Conservation (phyloP, 139 green algal species). For the Chlorella sp. region DNA sequence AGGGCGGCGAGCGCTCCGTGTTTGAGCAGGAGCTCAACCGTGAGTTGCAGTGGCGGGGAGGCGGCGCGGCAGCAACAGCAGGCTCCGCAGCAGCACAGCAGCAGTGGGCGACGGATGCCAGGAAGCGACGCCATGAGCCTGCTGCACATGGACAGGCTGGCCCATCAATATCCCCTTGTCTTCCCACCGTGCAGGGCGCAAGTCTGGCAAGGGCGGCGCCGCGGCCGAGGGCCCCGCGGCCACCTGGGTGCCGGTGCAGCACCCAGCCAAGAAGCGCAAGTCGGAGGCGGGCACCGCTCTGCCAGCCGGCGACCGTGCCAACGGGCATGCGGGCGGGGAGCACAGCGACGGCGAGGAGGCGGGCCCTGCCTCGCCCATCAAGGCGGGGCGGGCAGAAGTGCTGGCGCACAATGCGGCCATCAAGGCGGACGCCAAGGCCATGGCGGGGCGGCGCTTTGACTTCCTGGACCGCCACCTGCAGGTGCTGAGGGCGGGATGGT, state of each 20-base stretch:
- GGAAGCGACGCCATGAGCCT: not conserved
- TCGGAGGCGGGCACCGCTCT: not conserved
- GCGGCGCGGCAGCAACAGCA: not conserved
- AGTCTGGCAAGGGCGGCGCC: not conserved
- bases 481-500: slow-evolving; percentile 17
- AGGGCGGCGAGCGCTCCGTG: slow-evolving; percentile 60
- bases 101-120: not conserved
- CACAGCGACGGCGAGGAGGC: not conserved
- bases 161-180: too few relatives aligned
- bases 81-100: not conserved
- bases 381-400: not conserved
- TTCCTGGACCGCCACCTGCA: slow-evolving; percentile 62
- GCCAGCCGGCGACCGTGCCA: not conserved
- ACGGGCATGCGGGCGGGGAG: not conserved
- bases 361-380: not conserved
- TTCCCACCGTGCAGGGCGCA: not conserved
- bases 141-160: too few relatives aligned
- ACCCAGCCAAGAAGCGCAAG: slow-evolving; percentile 18
- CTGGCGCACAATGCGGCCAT: slow-evolving; percentile 33
- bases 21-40: slow-evolving; percentile 52
- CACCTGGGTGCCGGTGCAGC: slow-evolving; percentile 23
- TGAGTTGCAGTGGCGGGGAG: not conserved
- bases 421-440: slow-evolving; percentile 3
- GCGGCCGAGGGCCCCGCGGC: not conserved
- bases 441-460: slow-evolving; percentile 17